These are phyloP conservation scores for Ehretia macrophylla DNA, from an alignment of 257 asterid species.

Conservation along the genomic window DNA sequence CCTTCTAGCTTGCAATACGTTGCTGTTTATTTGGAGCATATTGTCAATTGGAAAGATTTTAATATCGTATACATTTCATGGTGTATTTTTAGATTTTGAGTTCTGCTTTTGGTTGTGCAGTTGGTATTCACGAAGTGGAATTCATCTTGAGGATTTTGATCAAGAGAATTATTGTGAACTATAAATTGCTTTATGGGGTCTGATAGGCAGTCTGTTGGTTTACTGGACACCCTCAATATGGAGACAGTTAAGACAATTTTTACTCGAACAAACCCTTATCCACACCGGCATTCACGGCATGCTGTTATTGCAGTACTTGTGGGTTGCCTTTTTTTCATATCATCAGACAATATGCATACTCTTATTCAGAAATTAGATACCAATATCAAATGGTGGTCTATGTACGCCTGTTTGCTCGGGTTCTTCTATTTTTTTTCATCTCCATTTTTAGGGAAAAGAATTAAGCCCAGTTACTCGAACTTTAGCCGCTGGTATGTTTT, in stretches of 20 bases:
- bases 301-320: constrained; percentile 86
- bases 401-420: constrained; percentile 96
- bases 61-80: too few species aligned
- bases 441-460: constrained; percentile 90
- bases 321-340: constrained; percentile 93
- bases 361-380: constrained; percentile 95
- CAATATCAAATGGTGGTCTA: constrained; percentile 99
- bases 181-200: constrained; percentile 49
- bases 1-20: too few species aligned
- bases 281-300: constrained; percentile 96
- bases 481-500: constrained; percentile 86
- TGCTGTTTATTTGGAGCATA: too few species aligned
- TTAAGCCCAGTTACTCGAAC: constrained; percentile 96
- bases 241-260: constrained; percentile 88
- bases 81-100: not conserved
- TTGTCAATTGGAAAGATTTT: not conserved
- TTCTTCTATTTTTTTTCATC: constrained; percentile 98
- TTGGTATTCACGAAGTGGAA: not conserved
- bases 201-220: constrained; percentile 55
- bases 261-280: constrained; percentile 86
- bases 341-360: constrained; percentile 94
- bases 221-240: constrained; percentile 81
- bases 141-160: constrained; percentile 6
- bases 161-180: constrained; percentile 17
- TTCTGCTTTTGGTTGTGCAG: not conserved